Percentiles rank a stretch among this genome's conserved stretches.
Evolutionary conservation across 345 rosid species (phyloP).

Genomic region (Eucalyptus cloeziana): DNA sequence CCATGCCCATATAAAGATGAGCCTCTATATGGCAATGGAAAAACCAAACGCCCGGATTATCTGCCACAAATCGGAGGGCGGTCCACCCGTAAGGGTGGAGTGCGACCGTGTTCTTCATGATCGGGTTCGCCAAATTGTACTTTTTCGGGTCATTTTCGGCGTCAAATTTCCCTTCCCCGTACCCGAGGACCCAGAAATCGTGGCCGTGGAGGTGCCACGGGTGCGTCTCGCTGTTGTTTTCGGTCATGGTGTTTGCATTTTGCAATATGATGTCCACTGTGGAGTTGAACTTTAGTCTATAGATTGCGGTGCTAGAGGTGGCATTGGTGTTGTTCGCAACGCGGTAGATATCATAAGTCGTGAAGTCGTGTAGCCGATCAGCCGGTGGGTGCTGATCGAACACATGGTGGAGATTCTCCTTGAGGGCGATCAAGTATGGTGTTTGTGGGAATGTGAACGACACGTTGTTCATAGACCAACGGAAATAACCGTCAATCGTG

Average conservation of each 20-base stretch:
- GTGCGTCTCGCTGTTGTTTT: constrained; percentile 51
- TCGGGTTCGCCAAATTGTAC: constrained; percentile 51
- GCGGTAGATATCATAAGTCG: background rate
- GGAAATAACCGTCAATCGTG: constrained; percentile 4
- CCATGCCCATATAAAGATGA: constrained; percentile 72
- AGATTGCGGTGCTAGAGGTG: constrained; percentile 21
- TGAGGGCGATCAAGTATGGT: constrained; percentile 49
- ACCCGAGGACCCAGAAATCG: constrained; percentile 73
- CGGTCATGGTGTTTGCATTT: constrained; percentile 38
- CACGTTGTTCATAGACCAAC: constrained; percentile 63
- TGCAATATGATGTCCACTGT: constrained; percentile 58
- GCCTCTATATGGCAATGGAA: constrained; percentile 79
- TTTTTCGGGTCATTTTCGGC: constrained; percentile 15
- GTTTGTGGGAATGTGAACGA: constrained; percentile 40
- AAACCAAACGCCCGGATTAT: constrained; percentile 68
- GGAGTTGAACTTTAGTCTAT: constrained; percentile 31
- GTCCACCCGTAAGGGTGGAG: constrained; percentile 70
- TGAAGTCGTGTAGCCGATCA: constrained; percentile 5
- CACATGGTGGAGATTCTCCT: constrained; percentile 15
- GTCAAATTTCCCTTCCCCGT: constrained; percentile 60
- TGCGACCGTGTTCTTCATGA: constrained; percentile 70
- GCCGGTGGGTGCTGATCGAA: constrained; percentile 43
- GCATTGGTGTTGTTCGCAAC: constrained; percentile 8
- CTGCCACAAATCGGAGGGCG: constrained; percentile 41
- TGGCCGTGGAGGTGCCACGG: constrained; percentile 87